Base-by-base conservation (phyloP, 345 rosid genomes). In the Erysimum cheiranthoides region DNA sequence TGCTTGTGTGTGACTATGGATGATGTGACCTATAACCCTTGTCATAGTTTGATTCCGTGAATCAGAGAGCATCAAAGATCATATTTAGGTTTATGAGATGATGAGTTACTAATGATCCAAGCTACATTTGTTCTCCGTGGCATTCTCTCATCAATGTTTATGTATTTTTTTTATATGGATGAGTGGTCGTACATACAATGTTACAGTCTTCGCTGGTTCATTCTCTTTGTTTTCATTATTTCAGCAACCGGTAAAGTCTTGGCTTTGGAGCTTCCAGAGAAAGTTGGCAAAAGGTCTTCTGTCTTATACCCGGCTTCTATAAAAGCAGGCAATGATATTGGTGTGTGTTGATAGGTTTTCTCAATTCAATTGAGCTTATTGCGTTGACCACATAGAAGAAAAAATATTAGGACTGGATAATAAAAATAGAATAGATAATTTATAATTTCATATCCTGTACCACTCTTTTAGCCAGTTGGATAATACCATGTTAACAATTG, bases 261-360 rank as follows among this genome's bases (percentile, higher is more conserved):
- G 85, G 97, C 98, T 82, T 83, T 82, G 17, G 97, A 95, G 85
- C 99, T 95, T 81, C 99, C 98, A 34, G 84, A 71, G 70, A 81
- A 70, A 54, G 88, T 82, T 35, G 81, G 82, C 59, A 80, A 81
- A 83, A 85, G 61, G 66, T 86, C 92, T 70, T 88, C 83, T 17
- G 98, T 95, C 73, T 85, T 95, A 81, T 95, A 95, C 84, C 99
- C 99, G 18, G 96, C 99, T 77, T 95, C 99, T 43, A 68, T 78
- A 58, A 95, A 90, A 82, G 94, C 99, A 80, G 78, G 98, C 84
- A 85, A 75, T 73, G 99, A 95, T 62, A 92, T 92, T 53, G 98
- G 98, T 95, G 79, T 61, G 83, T 70, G 34, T 30, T 42, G 34
- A 47, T 70, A 49, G 43, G 17, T 57, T 58, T 50, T 32, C 60